These are phyloP conservation scores for Wickerhamiella slavikovae DNA, from an alignment of 805 yeast species.

Conservation along the genomic window DNA sequence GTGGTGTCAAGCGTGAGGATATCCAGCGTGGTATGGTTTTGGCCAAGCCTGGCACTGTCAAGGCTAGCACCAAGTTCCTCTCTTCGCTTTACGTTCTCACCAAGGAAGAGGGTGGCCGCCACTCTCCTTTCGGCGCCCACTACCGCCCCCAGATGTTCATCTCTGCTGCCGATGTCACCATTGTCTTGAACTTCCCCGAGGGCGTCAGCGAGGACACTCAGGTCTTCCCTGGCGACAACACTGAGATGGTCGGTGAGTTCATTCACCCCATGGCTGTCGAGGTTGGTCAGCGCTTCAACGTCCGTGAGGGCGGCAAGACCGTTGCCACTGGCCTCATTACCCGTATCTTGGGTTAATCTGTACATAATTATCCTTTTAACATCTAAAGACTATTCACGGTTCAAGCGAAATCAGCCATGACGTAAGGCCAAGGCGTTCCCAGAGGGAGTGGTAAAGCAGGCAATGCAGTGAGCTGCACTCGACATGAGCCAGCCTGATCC, in stretches of 20 bases:
- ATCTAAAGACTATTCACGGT: too few relatives aligned
- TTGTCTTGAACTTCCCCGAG: conserved; percentile 73
- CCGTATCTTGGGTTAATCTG: conserved; percentile 51
- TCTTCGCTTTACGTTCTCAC: conserved; percentile 84
- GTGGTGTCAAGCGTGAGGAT: conserved; percentile 98
- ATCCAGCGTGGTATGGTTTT: conserved; percentile 93
- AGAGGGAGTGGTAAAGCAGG: too few relatives aligned
- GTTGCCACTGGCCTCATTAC: conserved; percentile 98
- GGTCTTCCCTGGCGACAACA: conserved; percentile 96
- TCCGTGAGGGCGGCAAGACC: conserved; percentile 98
- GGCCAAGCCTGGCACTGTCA: conserved; percentile 78
- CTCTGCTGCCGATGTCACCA: conserved; percentile 92
- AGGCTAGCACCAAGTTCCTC: conserved; percentile 83
- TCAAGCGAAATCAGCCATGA: too few relatives aligned
- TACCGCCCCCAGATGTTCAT: conserved; percentile 96
- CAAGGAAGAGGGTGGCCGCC: conserved; percentile 99
- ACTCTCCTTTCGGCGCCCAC: conserved; percentile 88
- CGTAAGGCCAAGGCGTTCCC: too few relatives aligned
- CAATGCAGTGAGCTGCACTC: too few relatives aligned
- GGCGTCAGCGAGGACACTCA: conserved; percentile 68
- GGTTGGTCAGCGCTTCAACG: conserved; percentile 94
- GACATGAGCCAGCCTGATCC: too few relatives aligned
- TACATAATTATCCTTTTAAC: conserved; percentile 3
- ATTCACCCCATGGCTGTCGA: conserved; percentile 85
- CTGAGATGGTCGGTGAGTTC: conserved; percentile 84